A percentile compares a stretch with the other conserved stretches of the same genome.
Evolutionary conservation across 139 green algal species (phyloP).

Genomic region (Chlamydomonas urium): DNA sequence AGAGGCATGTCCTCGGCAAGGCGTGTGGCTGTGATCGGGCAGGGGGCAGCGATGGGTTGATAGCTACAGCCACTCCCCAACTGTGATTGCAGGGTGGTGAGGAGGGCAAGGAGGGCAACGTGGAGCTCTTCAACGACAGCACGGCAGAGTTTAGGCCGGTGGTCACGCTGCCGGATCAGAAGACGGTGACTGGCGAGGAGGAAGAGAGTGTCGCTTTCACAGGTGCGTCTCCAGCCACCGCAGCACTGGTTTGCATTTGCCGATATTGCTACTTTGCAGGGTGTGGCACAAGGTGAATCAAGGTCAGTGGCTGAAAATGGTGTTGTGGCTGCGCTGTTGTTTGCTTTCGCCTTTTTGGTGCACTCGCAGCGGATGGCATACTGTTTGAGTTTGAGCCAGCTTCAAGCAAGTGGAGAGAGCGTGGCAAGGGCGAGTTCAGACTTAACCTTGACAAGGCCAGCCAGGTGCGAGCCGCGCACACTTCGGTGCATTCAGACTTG

Average conservation of each 20-base stretch:
- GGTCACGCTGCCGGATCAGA: slow-evolving; percentile 20
- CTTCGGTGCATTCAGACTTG: too few relatives aligned
- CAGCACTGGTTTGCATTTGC: background rate
- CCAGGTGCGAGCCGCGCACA: background rate
- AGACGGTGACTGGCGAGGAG: slow-evolving; percentile 73
- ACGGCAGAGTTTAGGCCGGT: slow-evolving; percentile 10
- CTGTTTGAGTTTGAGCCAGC: slow-evolving; percentile 80
- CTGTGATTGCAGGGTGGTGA: background rate
- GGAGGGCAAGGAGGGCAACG: background rate
- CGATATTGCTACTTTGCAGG: too few relatives aligned
- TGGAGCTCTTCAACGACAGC: background rate
- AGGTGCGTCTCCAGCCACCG: slow-evolving; percentile 22
- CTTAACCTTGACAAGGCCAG: slow-evolving; percentile 60
- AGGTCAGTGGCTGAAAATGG: background rate
- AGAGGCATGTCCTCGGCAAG: background rate
- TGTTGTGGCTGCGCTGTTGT: background rate
- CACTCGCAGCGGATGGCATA: slow-evolving; percentile 50
- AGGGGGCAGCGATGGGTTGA: slow-evolving; percentile 1
- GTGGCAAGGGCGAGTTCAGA: slow-evolving; percentile 77
- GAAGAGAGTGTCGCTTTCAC: slow-evolving; percentile 57
- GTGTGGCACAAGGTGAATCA: background rate
- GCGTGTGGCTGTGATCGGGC: background rate
- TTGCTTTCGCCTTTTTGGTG: background rate
- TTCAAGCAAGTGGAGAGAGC: slow-evolving; percentile 72
- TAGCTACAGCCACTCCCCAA: background rate